phyloP scores from a whole-genome alignment of 1,284 basidiomycete genomes.

The Puccinia sorghi region DNA sequence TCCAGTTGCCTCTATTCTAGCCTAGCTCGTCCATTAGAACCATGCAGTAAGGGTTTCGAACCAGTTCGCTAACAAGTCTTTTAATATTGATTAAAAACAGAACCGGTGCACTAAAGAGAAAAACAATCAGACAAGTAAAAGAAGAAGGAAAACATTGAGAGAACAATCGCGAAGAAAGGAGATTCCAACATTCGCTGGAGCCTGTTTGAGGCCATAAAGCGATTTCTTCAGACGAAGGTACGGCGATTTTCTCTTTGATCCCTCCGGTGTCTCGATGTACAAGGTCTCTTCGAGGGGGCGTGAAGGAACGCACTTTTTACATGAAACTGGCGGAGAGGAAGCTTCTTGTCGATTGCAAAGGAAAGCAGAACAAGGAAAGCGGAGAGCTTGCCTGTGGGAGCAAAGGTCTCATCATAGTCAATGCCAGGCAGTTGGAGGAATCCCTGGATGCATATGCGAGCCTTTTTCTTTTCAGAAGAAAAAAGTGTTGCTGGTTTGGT shows the following conservation, averaged over 20 bases:
- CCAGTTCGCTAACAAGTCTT: too few relatives aligned
- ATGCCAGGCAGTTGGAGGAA: slow-evolving; percentile 61
- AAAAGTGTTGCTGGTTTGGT: slow-evolving; percentile 59
- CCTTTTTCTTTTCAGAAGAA: slow-evolving; percentile 59
- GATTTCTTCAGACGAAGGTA: slow-evolving; percentile 7
- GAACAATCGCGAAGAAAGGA: too few relatives aligned
- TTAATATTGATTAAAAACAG: too few relatives aligned
- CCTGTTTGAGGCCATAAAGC: slow-evolving; percentile 10
- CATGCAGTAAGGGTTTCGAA: neutral
- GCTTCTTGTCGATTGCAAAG: slow-evolving; percentile 58
- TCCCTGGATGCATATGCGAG: slow-evolving; percentile 61
- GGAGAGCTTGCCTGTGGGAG: slow-evolving; percentile 59
- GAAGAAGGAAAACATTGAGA: too few relatives aligned
- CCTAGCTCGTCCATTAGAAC: too few relatives aligned
- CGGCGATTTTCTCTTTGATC: slow-evolving; percentile 20
- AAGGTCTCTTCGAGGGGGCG: slow-evolving; percentile 60
- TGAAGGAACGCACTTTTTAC: slow-evolving; percentile 61
- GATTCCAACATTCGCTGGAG: too few relatives aligned
- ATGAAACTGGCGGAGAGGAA: slow-evolving; percentile 61
- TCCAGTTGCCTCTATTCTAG: too few relatives aligned
- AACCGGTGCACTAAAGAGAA: too few relatives aligned
- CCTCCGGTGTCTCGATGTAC: slow-evolving; percentile 59
- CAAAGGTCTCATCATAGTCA: slow-evolving; percentile 61
- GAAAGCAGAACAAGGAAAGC: slow-evolving; percentile 59
- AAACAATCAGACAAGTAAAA: too few relatives aligned